Percentiles rank a stretch among this genome's conserved stretches.
Evolutionary conservation across 192 early-diverging fungal species (phyloP).

Genomic region (Coemansia sp.): DNA sequence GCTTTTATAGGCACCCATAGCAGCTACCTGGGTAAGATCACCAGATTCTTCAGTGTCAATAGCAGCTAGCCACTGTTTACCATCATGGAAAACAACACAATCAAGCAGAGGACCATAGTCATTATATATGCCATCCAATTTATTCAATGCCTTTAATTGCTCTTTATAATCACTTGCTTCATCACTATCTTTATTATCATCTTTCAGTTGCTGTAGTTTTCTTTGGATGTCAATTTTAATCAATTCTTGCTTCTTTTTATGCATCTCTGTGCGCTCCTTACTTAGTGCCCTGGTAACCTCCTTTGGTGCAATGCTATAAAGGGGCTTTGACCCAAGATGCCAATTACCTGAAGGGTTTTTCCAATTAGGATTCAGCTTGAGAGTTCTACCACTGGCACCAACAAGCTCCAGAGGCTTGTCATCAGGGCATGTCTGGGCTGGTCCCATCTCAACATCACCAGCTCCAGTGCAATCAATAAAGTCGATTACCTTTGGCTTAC

Average conservation of each 20-base stretch:
- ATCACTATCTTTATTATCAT: slow-evolving; percentile 19
- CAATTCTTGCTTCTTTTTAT: slow-evolving; percentile 23
- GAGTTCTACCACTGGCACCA: slow-evolving; percentile 73
- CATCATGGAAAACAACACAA: slow-evolving; percentile 86
- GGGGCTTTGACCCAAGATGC: slow-evolving; percentile 78
- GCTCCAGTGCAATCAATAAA: slow-evolving; percentile 93
- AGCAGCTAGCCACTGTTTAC: slow-evolving; percentile 80
- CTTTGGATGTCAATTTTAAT: slow-evolving; percentile 19
- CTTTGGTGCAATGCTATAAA: slow-evolving; percentile 72
- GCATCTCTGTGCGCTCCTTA: slow-evolving; percentile 50
- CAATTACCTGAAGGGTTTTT: slow-evolving; percentile 79
- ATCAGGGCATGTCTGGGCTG: slow-evolving; percentile 45
- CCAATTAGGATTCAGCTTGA: slow-evolving; percentile 72
- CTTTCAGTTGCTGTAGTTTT: slow-evolving; percentile 20
- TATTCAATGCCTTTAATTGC: slow-evolving; percentile 65
- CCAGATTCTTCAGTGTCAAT: slow-evolving; percentile 76
- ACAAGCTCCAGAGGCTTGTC: slow-evolving; percentile 54
- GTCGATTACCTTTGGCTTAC: slow-evolving; percentile 87
- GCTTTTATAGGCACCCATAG: slow-evolving; percentile 71
- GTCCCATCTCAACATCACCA: slow-evolving; percentile 67
- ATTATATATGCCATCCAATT: slow-evolving; percentile 59
- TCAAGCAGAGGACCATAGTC: slow-evolving; percentile 83
- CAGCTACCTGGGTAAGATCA: slow-evolving; percentile 65
- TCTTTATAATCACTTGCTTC: slow-evolving; percentile 27
- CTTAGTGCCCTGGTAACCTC: slow-evolving; percentile 43